Base-by-base conservation (phyloP, 805 yeast species). In the Yarrowia yakushimensis region DNA sequence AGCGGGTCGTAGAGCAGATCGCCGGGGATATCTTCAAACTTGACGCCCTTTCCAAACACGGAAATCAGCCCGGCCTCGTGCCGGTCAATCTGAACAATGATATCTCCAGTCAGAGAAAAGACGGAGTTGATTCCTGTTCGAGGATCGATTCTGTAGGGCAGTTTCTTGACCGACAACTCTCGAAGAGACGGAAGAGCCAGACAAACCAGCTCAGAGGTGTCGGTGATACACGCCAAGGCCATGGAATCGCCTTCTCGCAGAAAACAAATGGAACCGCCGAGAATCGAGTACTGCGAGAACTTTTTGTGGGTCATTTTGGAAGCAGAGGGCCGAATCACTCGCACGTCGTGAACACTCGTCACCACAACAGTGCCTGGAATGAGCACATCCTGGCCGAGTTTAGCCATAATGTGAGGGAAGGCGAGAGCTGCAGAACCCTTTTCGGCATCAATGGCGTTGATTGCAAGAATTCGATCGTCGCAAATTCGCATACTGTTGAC, bases 1-100 rank as follows among this genome's bases (percentile, higher is more conserved):
- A 84, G 82, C 25, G 83, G 86, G 69, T 88, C 87, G 75, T 86
- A 92, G 34, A 94, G 74, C 1, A 79, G 74, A 71, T 89, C 96
- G 1, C 77, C 71, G 2, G 65, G 64, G 17, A 66, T 73, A 23
- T 68, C 68, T n/a, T 67, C 70, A 9, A 66, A 69, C 46, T 60
- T 59, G 37, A 65, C 64, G 20, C 81, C 80, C 20, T 73, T 69
- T 2, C 84, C 83, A 71, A 82, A 75, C 1, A 84, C 74, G 28
- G 81, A 78, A 7, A 85, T 71, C 52, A 86, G 68, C 0, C 77
- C 80, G 3, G 83, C 84, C 65, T 84, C 86, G 0, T 85, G 78
- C 23, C 76, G 76, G 45, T 81, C 81, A 20, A 81, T 77, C 67
- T 90, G 79, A 1, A 89, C 72, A n/a, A 77, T 41, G 11, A 75